Conservation (phyloP, 2,329 filamentous ascomycete species). For the Pestalotiopsis fici region DNA sequence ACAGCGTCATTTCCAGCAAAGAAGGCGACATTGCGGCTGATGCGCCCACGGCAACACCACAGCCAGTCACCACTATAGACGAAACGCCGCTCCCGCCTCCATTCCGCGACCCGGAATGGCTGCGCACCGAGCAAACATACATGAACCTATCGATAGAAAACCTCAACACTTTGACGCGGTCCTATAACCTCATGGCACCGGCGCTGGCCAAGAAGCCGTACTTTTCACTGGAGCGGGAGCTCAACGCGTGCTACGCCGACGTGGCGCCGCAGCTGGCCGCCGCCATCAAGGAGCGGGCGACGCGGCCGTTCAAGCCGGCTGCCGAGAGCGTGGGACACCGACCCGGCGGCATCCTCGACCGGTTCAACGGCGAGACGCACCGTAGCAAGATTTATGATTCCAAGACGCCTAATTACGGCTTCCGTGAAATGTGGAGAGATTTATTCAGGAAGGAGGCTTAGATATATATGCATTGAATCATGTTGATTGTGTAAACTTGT, state of each 20-base stretch:
- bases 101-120: constrained; percentile 65
- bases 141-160: constrained; percentile 67
- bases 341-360: constrained; percentile 59
- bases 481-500: not conserved
- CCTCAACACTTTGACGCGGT: constrained; percentile 78
- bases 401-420: constrained; percentile 75
- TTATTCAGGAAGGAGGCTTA: constrained; percentile 45
- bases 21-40: not conserved
- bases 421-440: constrained; percentile 89
- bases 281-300: constrained; percentile 71
- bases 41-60: not conserved
- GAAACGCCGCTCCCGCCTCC: constrained; percentile 49
- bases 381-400: constrained; percentile 72
- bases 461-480: not conserved
- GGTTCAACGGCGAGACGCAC: constrained; percentile 51
- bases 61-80: not conserved
- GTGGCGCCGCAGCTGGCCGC: constrained; percentile 75
- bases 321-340: constrained; percentile 39
- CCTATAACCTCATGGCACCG: constrained; percentile 94
- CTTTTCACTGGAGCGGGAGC: constrained; percentile 79
- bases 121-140: constrained; percentile 18
- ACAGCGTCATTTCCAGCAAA: not conserved
- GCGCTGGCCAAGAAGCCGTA: constrained; percentile 93
- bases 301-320: constrained; percentile 40
- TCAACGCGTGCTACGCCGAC: constrained; percentile 80